A percentile compares a stretch with the other conserved stretches of the same genome.
phyloP scores from a whole-genome alignment of 345 rosid genomes.

The Eucalyptus curtisii region DNA sequence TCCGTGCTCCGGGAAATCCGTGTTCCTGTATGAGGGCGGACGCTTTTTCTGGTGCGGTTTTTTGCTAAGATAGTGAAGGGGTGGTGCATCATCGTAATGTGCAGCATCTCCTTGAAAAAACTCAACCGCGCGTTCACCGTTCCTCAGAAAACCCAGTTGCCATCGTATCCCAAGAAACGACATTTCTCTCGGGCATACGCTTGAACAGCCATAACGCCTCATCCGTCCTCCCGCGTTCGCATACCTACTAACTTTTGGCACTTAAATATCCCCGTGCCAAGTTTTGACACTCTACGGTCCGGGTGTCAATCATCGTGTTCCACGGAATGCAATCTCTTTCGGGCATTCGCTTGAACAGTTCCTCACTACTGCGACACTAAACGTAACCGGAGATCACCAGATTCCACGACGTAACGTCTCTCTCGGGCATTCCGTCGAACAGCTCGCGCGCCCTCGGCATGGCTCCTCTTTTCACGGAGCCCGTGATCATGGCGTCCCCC shows the following conservation, averaged over 20 bases:
- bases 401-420: slow-evolving; percentile 57
- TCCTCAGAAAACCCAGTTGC: slow-evolving; percentile 41
- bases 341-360: slow-evolving; percentile 56
- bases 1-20: not conserved
- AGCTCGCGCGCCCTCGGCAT: slow-evolving; percentile 24
- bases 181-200: slow-evolving; percentile 33
- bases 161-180: slow-evolving; percentile 43
- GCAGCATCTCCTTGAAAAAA: slow-evolving; percentile 32
- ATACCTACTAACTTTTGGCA: slow-evolving; percentile 17
- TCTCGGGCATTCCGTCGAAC: slow-evolving; percentile 34
- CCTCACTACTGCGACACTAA: slow-evolving; percentile 21
- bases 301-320: slow-evolving; percentile 44
- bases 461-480: slow-evolving; percentile 34
- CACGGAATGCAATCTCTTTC: slow-evolving; percentile 41
- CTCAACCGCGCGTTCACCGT: slow-evolving; percentile 38
- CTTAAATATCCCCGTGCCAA: too few relatives aligned
- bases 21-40: not conserved
- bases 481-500: slow-evolving; percentile 56
- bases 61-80: not conserved
- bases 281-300: too few relatives aligned
- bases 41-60: not conserved
- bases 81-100: not conserved
- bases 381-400: slow-evolving; percentile 47
- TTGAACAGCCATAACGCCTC: slow-evolving; percentile 40
- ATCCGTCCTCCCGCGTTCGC: slow-evolving; percentile 37